These are phyloP conservation scores for Licmophora abbreviata DNA, from an alignment of 108 stramenopile genomes.

Conservation along the genomic window DNA sequence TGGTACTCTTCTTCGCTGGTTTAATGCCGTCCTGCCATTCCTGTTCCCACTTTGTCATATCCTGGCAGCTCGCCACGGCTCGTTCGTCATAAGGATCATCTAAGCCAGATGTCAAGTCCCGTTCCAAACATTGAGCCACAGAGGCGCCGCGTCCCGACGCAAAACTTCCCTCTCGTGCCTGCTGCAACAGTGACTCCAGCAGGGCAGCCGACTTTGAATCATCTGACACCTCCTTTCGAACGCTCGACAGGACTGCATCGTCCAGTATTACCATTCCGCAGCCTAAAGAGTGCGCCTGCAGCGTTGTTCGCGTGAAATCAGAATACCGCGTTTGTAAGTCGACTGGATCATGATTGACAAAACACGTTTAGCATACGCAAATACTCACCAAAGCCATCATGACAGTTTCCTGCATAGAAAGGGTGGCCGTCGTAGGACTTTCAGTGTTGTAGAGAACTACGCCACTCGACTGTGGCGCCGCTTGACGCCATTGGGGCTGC, in stretches of 20 bases:
- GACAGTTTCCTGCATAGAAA: constrained; percentile 84
- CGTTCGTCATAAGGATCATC: constrained; percentile 82
- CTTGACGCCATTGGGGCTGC: constrained; percentile 71
- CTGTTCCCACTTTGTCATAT: constrained; percentile 60
- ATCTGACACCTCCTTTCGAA: constrained; percentile 41
- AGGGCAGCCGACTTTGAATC: constrained; percentile 49
- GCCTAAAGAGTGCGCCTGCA: constrained; percentile 75
- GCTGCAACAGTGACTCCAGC: constrained; percentile 42
- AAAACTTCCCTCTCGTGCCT: constrained; percentile 48
- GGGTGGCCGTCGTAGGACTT: constrained; percentile 23
- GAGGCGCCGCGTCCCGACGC: constrained; percentile 19
- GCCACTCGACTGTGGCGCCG: constrained; percentile 14
- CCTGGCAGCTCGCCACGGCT: constrained; percentile 47
- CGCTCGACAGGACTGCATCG: constrained; percentile 49
- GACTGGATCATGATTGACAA: background rate
- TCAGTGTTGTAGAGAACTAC: constrained; percentile 2
- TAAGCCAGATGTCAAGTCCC: constrained; percentile 54
- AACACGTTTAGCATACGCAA: background rate
- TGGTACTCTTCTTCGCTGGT: background rate
- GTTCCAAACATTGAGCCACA: constrained; percentile 60
- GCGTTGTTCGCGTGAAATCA: no score
- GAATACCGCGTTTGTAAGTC: background rate
- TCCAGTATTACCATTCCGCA: constrained; percentile 70
- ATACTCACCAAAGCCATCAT: constrained; percentile 64
- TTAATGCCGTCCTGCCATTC: constrained; percentile 18